Evolutionary conservation across 169 alveolate species (phyloP).

Genomic region (Amoebophrya sp.): DNA sequence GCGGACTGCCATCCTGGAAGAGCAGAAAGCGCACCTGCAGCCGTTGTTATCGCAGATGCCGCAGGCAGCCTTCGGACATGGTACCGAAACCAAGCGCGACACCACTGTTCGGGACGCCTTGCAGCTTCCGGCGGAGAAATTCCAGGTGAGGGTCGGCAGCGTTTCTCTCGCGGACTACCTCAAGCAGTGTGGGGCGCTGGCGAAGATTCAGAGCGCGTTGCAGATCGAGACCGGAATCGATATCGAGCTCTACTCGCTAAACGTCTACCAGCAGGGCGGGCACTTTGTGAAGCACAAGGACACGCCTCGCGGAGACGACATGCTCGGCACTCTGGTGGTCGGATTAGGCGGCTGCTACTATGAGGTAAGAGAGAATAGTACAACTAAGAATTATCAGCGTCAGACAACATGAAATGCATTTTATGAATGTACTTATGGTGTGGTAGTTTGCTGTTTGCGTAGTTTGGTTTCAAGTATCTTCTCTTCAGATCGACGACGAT

Average conservation of each 20-base stretch:
- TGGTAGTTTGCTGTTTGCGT: too few species aligned
- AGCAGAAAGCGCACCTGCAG: too few species aligned
- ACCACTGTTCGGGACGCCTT: not conserved
- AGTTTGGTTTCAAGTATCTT: too few species aligned
- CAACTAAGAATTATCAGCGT: too few species aligned
- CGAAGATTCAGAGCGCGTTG: not conserved
- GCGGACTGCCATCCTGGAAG: too few species aligned
- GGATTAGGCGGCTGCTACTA: too few species aligned
- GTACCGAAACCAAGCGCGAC: not conserved
- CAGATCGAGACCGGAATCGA: not conserved
- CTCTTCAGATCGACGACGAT: too few species aligned
- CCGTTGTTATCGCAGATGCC: too few species aligned
- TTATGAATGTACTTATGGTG: too few species aligned
- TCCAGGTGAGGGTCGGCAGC: not conserved
- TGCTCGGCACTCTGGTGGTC: not conserved
- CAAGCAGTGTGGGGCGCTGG: not conserved
- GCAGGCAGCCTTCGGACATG: too few species aligned
- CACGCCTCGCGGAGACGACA: conserved; percentile 10
- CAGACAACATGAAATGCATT: too few species aligned
- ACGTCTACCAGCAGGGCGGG: not conserved
- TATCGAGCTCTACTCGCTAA: not conserved
- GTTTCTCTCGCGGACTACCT: not conserved
- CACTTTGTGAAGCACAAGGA: conserved; percentile 9
- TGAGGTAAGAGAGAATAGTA: too few species aligned
- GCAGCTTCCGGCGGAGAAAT: not conserved